Evolutionary conservation across 1,284 basidiomycete genomes (phyloP).

Genomic region (Ustanciosporium gigantosporum): DNA sequence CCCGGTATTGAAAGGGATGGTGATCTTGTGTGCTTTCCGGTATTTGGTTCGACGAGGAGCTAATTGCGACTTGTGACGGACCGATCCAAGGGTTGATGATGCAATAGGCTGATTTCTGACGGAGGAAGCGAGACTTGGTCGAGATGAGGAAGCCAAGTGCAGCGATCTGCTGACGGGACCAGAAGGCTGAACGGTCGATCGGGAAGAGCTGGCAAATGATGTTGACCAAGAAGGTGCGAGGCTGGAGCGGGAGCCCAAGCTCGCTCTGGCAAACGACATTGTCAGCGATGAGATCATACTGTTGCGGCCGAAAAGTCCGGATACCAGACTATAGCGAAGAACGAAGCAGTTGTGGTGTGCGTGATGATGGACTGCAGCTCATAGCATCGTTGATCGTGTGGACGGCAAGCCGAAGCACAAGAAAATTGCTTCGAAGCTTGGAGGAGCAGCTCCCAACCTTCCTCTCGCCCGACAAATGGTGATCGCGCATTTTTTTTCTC

Average conservation of each 20-base stretch:
- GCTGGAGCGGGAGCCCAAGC: background rate
- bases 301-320: no score
- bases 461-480: no score
- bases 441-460: no score
- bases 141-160: conserved; percentile 2
- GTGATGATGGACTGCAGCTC: no score
- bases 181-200: background rate
- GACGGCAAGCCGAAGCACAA: no score
- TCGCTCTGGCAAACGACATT: conserved; percentile 2
- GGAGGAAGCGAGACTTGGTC: background rate
- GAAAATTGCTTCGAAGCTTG: no score
- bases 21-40: conserved; percentile 84
- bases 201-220: background rate
- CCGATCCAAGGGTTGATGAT: conserved; percentile 38
- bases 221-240: background rate
- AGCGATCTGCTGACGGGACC: conserved; percentile 6
- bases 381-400: no score
- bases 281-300: conserved; percentile 1
- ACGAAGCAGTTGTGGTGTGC: no score
- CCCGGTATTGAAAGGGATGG: conserved; percentile 68
- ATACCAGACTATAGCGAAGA: no score
- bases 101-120: no score
- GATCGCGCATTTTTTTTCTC: no score
- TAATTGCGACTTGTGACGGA: conserved; percentile 68
- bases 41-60: conserved; percentile 81